Percentiles rank a stretch among this genome's conserved stretches.
These are phyloP conservation scores for Plasmodium cynomolgi DNA, from an alignment of 169 alveolate species.

Conservation along the genomic window DNA sequence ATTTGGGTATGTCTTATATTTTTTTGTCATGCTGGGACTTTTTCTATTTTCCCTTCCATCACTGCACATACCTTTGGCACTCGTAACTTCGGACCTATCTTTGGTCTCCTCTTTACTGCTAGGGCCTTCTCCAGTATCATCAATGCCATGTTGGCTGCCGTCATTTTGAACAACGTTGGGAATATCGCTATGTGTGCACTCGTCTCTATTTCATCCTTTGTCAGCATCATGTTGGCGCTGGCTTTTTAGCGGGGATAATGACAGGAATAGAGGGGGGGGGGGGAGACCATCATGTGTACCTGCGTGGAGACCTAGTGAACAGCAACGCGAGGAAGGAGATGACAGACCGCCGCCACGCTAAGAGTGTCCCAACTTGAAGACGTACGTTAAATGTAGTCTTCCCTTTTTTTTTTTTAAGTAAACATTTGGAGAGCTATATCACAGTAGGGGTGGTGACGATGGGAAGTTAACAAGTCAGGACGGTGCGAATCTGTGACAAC, in stretches of 20 bases:
- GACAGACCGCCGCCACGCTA: neutral
- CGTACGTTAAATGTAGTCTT: conserved; percentile 12
- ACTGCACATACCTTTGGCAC: conserved; percentile 80
- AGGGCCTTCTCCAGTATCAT: conserved; percentile 57
- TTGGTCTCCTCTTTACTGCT: conserved; percentile 81
- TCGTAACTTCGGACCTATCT: conserved; percentile 79
- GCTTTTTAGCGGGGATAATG: neutral
- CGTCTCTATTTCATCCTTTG: conserved; percentile 54
- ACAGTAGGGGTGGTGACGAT: neutral
- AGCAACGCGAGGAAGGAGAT: neutral
- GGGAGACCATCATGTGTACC: no score
- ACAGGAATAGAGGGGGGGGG: no score
- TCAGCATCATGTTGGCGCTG: conserved; percentile 53
- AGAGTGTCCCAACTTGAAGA: conserved; percentile 5
- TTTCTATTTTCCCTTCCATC: conserved; percentile 79
- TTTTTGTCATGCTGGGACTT: conserved; percentile 76
- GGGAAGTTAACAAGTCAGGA: neutral
- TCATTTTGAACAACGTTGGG: conserved; percentile 35
- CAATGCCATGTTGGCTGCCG: conserved; percentile 60
- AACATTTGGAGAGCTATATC: neutral
- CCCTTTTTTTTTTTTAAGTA: conserved; percentile 24
- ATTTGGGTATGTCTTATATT: conserved; percentile 67
- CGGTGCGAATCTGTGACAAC: neutral
- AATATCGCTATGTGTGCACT: conserved; percentile 68
- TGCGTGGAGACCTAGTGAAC: neutral